Evolutionary conservation across 2,329 filamentous ascomycete species (phyloP).

Genomic region (Calonectria ilicicola): DNA sequence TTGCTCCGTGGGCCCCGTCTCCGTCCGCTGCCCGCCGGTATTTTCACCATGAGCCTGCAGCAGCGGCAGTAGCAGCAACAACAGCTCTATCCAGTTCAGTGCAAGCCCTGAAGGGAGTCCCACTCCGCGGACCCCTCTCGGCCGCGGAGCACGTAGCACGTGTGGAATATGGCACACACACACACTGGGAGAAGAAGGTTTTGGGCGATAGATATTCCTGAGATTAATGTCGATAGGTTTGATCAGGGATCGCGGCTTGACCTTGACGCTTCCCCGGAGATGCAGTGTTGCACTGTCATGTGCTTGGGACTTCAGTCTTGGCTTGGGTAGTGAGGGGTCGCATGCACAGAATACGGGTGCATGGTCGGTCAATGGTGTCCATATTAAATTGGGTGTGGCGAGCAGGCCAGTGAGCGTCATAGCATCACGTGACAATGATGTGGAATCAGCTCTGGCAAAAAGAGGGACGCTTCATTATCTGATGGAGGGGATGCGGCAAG

Average conservation of each 20-base stretch:
- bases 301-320: too few species aligned
- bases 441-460: neutral
- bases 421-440: slow-evolving; percentile 7
- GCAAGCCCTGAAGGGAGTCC: neutral
- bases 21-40: slow-evolving; percentile 10
- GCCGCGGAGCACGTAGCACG: slow-evolving; percentile 10
- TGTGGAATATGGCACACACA: neutral
- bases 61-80: neutral
- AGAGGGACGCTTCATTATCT: neutral
- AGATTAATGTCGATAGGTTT: neutral
- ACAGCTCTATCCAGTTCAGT: too few species aligned
- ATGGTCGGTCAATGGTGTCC: too few species aligned
- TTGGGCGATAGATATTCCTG: neutral
- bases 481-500: slow-evolving; percentile 11
- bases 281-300: slow-evolving; percentile 5
- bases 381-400: too few species aligned
- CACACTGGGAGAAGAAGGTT: slow-evolving; percentile 4
- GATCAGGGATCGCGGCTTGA: neutral
- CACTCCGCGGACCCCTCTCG: slow-evolving; percentile 11
- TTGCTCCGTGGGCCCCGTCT: neutral
- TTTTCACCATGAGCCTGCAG: neutral
- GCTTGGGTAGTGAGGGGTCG: neutral
- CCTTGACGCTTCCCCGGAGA: neutral
- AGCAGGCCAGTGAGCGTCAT: neutral
- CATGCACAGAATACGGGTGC: neutral